These are phyloP conservation scores for Psilocybe cubensis DNA, from an alignment of 768 basidiomycete genomes.

Conservation along the genomic window DNA sequence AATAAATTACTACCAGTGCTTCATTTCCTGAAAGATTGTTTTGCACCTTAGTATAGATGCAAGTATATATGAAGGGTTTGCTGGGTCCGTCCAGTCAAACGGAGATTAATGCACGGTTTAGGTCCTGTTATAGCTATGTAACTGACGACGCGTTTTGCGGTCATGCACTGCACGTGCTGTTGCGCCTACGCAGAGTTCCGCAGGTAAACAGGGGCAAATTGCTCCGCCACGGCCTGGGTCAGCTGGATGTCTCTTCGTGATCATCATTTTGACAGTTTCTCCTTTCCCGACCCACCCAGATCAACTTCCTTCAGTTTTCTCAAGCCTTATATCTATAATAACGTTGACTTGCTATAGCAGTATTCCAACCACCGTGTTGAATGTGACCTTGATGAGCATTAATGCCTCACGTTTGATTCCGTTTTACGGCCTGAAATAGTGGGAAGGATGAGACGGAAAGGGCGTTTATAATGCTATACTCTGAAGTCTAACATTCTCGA, in stretches of 20 bases:
- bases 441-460: background rate
- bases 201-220: background rate
- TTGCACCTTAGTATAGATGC: too few relatives aligned
- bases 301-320: background rate
- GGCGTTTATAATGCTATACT: background rate
- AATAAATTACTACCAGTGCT: too few relatives aligned
- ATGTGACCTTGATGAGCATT: background rate
- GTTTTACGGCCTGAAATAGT: background rate
- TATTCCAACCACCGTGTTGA: background rate
- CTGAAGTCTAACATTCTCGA: slow-evolving; percentile 10
- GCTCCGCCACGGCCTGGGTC: background rate
- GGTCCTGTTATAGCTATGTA: too few relatives aligned
- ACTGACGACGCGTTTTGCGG: background rate
- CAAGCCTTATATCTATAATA: slow-evolving; percentile 2
- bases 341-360: background rate
- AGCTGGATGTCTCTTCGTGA: slow-evolving; percentile 1
- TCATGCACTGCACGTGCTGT: slow-evolving; percentile 2
- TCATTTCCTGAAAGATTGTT: too few relatives aligned
- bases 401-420: background rate
- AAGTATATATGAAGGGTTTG: too few relatives aligned
- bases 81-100: too few relatives aligned
- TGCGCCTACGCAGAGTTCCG: background rate
- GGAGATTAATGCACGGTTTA: too few relatives aligned
- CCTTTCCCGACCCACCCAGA: background rate
- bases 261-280: slow-evolving; percentile 2